Evolutionary conservation across 1,284 basidiomycete genomes (phyloP), one percentile per base, ranked within the genome.

Genomic region (Kwoniella shivajii): DNA sequence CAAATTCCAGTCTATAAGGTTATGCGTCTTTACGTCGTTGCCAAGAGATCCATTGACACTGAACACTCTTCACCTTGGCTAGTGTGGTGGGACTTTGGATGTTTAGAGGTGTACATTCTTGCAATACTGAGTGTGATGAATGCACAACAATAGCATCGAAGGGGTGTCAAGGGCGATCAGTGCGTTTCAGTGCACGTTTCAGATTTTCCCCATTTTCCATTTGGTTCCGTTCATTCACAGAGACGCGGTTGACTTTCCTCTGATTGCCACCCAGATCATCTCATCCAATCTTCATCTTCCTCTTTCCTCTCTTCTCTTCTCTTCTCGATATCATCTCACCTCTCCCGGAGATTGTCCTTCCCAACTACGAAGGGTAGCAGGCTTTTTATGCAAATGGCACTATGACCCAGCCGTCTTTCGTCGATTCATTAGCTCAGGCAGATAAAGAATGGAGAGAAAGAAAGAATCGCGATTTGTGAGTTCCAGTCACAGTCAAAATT

Each of bases 171-270:
- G 16, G 45, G n/a, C 45, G 45, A 47, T 47, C 45, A 33, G 20
- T 47, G 45, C 45, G 45, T 47, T 47, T 47, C 41, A 42, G 41
- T 42, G 41, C 41, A 6, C 18, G 41, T 42, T 42, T 42, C 41
- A 42, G 41, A 6, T 39, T 22, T 16, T 6, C 22, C 3, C 37
- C 37, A 39, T 20, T 16, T 39, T 16, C n/a, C 11, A 10, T 39
- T 39, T 39, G n/a, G 22, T 39, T n/a, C 37, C n/a, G 5, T 1
- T 39, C 6, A n/a, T 4, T n/a, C 11, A 39, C 11, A 22, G 11
- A n/a, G 6, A 26, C 45, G 45, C 45, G 45, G 13, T 34, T 47
- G 31, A 47, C 45, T 39, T 39, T 39, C n/a, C n/a, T 39, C 14
- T 20, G 14, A n/a, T n/a, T n/a, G n/a, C n/a, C n/a, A n/a, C n/a